Conservation (phyloP, 345 rosid species). For the Brassica juncea region DNA sequence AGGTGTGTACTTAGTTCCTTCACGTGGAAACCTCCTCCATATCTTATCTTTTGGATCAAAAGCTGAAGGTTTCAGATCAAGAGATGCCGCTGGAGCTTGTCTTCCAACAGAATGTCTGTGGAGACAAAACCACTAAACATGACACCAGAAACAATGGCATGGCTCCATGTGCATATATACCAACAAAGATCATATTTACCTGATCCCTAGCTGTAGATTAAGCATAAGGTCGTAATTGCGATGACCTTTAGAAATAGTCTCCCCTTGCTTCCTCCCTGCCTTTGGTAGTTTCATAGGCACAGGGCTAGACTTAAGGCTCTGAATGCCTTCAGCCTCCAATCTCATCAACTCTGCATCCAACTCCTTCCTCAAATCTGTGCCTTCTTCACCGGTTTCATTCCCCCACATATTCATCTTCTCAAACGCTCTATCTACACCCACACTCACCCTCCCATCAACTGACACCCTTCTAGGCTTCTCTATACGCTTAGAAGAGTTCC, state of each 20-base stretch:
- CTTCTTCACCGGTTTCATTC: constrained; percentile 38
- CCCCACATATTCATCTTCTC: constrained; percentile 80
- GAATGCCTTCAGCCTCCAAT: constrained; percentile 40
- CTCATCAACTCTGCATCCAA: constrained; percentile 53
- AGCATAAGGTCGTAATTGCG: constrained; percentile 96
- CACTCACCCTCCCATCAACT: constrained; percentile 82
- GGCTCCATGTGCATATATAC: too few relatives aligned
- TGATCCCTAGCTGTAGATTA: constrained; percentile 77
- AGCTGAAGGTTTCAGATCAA: constrained; percentile 86
- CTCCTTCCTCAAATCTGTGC: constrained; percentile 34
- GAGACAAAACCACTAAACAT: constrained; percentile 25
- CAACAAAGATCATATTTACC: constrained; percentile 29
- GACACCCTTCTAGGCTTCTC: constrained; percentile 70
- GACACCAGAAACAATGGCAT: not conserved
- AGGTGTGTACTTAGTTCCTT: constrained; percentile 88
- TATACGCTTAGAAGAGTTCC: constrained; percentile 68
- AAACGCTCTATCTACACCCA: constrained; percentile 67
- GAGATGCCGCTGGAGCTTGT: constrained; percentile 68
- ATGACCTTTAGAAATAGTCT: constrained; percentile 84
- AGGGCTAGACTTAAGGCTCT: constrained; percentile 29
- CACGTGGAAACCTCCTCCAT: constrained; percentile 92
- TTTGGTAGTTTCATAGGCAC: constrained; percentile 68
- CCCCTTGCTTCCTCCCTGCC: constrained; percentile 74
- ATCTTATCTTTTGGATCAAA: constrained; percentile 91
- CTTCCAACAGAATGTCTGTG: constrained; percentile 85